phyloP scores from a whole-genome alignment of 108 stramenopile species.

The Asterionellopsis glacialis region DNA sequence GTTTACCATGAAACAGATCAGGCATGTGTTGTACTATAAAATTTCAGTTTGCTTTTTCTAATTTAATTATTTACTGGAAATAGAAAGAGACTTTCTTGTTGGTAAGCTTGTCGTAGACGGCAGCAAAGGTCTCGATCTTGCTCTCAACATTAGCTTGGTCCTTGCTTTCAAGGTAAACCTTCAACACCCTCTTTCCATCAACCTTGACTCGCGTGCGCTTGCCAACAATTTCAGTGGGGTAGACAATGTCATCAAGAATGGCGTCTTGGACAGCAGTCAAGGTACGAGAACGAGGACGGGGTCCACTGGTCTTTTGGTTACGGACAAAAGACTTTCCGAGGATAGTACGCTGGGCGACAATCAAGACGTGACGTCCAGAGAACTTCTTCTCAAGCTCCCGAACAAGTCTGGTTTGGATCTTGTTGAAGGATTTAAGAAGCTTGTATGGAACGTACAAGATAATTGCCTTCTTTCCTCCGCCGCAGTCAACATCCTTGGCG shows the following conservation, averaged over 20 bases:
- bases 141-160: constrained; percentile 96
- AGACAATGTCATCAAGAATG: constrained; percentile 98
- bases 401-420: constrained; percentile 95
- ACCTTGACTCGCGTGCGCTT: constrained; percentile 98
- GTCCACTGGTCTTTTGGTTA: constrained; percentile 85
- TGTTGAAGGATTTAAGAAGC: constrained; percentile 91
- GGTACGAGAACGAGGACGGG: constrained; percentile 95
- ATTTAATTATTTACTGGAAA: constrained; percentile 41
- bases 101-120: constrained; percentile 98
- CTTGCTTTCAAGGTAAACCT: constrained; percentile 95
- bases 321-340: constrained; percentile 92
- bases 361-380: constrained; percentile 94
- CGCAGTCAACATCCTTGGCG: constrained; percentile 96
- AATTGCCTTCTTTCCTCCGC: constrained; percentile 90
- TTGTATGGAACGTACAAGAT: constrained; percentile 97
- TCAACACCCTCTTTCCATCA: constrained; percentile 94
- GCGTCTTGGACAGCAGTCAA: constrained; percentile 97
- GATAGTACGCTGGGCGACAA: constrained; percentile 98
- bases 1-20: too few species aligned
- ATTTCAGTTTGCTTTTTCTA: background rate
- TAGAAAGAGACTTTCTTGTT: constrained; percentile 96
- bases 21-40: too few species aligned
- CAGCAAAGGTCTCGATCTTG: constrained; percentile 93
- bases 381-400: constrained; percentile 99
- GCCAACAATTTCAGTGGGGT: constrained; percentile 99